A percentile compares a stretch with the other conserved stretches of the same genome.
phyloP scores from a whole-genome alignment of 768 basidiomycete genomes.

The Lactarius indigo region DNA sequence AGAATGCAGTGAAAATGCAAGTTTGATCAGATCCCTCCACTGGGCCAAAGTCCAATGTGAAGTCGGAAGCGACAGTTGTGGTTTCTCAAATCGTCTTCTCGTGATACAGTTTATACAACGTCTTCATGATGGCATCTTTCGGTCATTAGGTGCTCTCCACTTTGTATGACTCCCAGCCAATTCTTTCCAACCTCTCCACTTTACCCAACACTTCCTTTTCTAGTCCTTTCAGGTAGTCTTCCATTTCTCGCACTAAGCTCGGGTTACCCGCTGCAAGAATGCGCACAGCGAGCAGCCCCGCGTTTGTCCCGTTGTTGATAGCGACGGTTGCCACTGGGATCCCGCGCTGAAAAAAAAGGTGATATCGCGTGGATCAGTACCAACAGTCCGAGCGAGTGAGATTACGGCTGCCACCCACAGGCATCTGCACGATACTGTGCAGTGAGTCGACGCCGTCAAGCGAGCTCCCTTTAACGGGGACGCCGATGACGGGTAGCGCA shows the following conservation, averaged over 20 bases:
- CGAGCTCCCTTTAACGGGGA: slow-evolving; percentile 92
- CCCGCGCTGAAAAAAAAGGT: slow-evolving; percentile 69
- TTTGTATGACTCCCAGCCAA: slow-evolving; percentile 86
- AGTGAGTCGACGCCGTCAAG: slow-evolving; percentile 97
- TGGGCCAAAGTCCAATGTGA: not conserved
- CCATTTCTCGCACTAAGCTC: slow-evolving; percentile 59
- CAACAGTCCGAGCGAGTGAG: not conserved
- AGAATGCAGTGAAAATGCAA: not conserved
- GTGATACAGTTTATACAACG: not conserved
- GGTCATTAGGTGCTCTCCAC: slow-evolving; percentile 32
- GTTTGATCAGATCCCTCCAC: not conserved
- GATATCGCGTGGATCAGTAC: slow-evolving; percentile 9
- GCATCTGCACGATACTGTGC: slow-evolving; percentile 99
- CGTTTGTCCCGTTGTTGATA: slow-evolving; percentile 93
- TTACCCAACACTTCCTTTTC: slow-evolving; percentile 78
- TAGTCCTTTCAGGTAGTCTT: slow-evolving; percentile 62
- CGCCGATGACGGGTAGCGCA: slow-evolving; percentile 87
- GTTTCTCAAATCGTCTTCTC: not conserved
- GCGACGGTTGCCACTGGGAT: slow-evolving; percentile 97
- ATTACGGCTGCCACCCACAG: slow-evolving; percentile 51
- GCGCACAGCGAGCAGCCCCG: slow-evolving; percentile 85
- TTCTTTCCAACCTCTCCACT: slow-evolving; percentile 65
- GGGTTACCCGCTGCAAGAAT: slow-evolving; percentile 82
- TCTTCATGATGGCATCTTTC: not conserved
- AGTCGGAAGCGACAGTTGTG: not conserved